These are phyloP conservation scores for Ceratocystis lukuohia DNA, from an alignment of 2,329 filamentous ascomycete genomes.

Conservation along the genomic window DNA sequence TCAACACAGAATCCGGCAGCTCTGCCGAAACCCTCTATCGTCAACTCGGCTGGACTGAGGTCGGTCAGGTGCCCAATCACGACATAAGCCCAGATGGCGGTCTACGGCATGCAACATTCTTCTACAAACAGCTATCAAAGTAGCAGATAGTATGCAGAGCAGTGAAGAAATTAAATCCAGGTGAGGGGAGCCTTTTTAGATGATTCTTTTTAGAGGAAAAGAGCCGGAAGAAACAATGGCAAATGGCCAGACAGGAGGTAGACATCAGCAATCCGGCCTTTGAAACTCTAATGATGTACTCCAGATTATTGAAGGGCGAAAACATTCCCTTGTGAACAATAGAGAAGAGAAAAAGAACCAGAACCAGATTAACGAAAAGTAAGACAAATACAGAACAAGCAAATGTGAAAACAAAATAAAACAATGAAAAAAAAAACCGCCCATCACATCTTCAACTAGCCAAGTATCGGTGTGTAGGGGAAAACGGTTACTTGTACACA, in stretches of 20 bases:
- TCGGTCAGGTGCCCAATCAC: conserved; percentile 43
- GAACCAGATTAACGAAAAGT: neutral
- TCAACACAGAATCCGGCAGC: conserved; percentile 40
- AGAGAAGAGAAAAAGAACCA: neutral
- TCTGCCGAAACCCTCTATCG: conserved; percentile 41
- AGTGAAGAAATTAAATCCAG: neutral
- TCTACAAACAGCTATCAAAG: conserved; percentile 41
- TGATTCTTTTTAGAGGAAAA: neutral
- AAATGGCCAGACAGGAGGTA: neutral
- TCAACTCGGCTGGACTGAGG: conserved; percentile 41
- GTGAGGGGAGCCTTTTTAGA: neutral
- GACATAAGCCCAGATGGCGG: conserved; percentile 36
- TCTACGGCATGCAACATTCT: conserved; percentile 40
- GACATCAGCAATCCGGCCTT: neutral
- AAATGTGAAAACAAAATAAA: neutral
- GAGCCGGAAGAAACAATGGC: neutral
- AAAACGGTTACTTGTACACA: neutral
- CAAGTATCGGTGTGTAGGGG: neutral
- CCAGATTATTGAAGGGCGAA: neutral
- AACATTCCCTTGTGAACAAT: neutral
- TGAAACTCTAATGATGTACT: neutral
- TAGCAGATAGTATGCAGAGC: neutral
- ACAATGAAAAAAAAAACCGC: conserved; percentile 1
- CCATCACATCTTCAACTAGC: neutral
- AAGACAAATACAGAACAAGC: neutral